phyloP scores from a whole-genome alignment of 2,329 filamentous ascomycete genomes.

The Anthostomella pinea region DNA sequence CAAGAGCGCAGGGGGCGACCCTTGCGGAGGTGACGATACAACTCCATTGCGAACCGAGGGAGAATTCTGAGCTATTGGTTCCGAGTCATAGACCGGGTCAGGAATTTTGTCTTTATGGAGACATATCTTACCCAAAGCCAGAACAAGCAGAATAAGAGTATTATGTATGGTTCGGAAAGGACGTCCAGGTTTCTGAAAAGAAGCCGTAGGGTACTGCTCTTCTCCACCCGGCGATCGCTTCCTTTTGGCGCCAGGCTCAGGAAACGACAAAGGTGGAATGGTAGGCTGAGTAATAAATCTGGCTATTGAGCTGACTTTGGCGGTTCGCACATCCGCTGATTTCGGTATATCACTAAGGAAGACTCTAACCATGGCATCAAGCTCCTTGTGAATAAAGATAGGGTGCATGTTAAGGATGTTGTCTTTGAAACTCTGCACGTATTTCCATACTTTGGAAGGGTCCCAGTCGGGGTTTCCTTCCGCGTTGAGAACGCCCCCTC shows the following conservation, averaged over 20 bases:
- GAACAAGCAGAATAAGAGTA: conserved; percentile 75
- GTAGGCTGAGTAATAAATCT: conserved; percentile 31
- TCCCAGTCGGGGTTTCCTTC: conserved; percentile 56
- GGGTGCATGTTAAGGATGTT: conserved; percentile 66
- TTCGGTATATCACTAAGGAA: conserved; percentile 50
- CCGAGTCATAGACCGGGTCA: conserved; percentile 54
- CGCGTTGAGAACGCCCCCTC: conserved; percentile 36
- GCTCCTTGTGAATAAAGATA: conserved; percentile 52
- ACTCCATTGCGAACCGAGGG: conserved; percentile 48
- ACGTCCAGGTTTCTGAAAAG: conserved; percentile 43
- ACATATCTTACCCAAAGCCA: conserved; percentile 86
- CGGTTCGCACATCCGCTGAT: conserved; percentile 19
- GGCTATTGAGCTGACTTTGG: conserved; percentile 20
- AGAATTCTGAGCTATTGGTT: conserved; percentile 35
- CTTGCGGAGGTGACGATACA: conserved; percentile 50
- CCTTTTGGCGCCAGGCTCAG: conserved; percentile 44
- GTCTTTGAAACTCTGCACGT: conserved; percentile 56
- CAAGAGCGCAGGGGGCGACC: conserved; percentile 49
- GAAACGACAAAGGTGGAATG: conserved; percentile 21
- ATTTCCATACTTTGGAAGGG: conserved; percentile 46
- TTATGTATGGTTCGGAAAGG: conserved; percentile 70
- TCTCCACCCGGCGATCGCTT: conserved; percentile 50
- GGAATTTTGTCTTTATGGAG: conserved; percentile 51
- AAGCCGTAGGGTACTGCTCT: conserved; percentile 25
- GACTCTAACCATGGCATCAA: conserved; percentile 51